phyloP scores from a whole-genome alignment of 306 rosid genomes.

The Lotus japonicus region DNA sequence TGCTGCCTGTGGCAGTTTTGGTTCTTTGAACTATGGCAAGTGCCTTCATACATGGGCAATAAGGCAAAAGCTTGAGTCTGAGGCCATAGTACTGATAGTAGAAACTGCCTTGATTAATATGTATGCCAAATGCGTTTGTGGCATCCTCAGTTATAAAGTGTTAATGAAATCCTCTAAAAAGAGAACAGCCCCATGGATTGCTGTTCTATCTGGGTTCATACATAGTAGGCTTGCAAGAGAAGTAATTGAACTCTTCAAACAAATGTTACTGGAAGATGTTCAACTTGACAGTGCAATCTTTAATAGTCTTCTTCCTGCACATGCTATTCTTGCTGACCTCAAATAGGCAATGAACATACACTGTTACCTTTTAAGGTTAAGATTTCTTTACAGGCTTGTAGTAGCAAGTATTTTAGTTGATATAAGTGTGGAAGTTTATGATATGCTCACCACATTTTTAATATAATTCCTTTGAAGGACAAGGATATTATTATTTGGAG shows the following conservation, averaged over 20 bases:
- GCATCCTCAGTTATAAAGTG: no score
- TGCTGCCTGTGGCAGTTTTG: conserved; percentile 66
- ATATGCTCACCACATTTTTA: conserved; percentile 54
- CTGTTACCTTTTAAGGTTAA: conserved; percentile 52
- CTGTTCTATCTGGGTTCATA: conserved; percentile 59
- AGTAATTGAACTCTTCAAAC: conserved; percentile 57
- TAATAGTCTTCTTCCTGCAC: conserved; percentile 73
- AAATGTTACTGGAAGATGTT: conserved; percentile 51
- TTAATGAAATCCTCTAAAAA: no score
- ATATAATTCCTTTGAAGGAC: conserved; percentile 35
- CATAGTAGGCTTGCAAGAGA: conserved; percentile 56
- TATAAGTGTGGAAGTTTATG: conserved; percentile 61
- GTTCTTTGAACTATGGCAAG: conserved; percentile 44
- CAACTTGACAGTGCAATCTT: conserved; percentile 59
- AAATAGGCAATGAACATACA: conserved; percentile 65
- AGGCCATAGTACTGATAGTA: no score
- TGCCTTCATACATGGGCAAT: conserved; percentile 77
- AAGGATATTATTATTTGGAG: conserved; percentile 68
- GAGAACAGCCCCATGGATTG: conserved; percentile 87
- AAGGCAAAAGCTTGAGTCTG: no score
- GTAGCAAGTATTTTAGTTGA: conserved; percentile 70
- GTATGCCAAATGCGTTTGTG: no score
- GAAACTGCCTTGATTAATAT: no score
- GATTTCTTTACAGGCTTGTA: conserved; percentile 56
- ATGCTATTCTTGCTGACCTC: conserved; percentile 64